Evolutionary conservation across 2,329 filamentous ascomycete genomes (phyloP), one percentile per base, ranked within the genome.

Genomic region (Cyphellophora attinorum): DNA sequence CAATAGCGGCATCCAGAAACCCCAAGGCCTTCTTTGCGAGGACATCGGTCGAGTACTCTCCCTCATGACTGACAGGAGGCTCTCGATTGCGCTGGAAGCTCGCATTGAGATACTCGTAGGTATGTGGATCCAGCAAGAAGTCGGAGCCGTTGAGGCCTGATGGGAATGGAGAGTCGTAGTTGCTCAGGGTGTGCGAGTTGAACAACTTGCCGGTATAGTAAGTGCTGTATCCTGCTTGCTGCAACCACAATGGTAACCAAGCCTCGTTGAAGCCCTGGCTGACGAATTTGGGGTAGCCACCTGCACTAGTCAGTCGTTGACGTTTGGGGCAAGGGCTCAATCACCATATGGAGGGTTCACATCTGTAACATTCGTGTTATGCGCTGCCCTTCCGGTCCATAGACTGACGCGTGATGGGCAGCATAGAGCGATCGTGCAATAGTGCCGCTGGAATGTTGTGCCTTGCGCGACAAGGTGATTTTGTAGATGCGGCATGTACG

Each of bases 301-400:
- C 57, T 58, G 16, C 6, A 15, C 21, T 19, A 3, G 17, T 29
- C 6, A 37, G 27, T 19, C 29, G 28, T n/a, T n/a, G n/a, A n/a
- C n/a, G n/a, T n/a, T n/a, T n/a, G n/a, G n/a, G n/a, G n/a, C n/a
- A n/a, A n/a, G n/a, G n/a, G n/a, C 11, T 18, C 15, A 37, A 39
- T n/a, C 14, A 46, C 42, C 46, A 33, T 48, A 46, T 2, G 44
- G 72, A 31, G 72, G 56, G 1, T 52, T 53, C 1, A 72, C 64
- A 47, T 71, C 66, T 0, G 79, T 83, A 1, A 83, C 75, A 44
- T 83, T 83, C 0, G 77, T 81, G 44, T 81, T 82, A 46, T 84
- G 79, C 0, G 78, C 74, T 5, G 73, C 67, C 48, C 72, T 73
- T 1, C 79, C 79, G 0, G 78, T 81, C 68, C 69, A 74, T 2